Evolutionary conservation across 1,284 basidiomycete genomes (phyloP).

Genomic region (Cutaneotrichosporon sp.): DNA sequence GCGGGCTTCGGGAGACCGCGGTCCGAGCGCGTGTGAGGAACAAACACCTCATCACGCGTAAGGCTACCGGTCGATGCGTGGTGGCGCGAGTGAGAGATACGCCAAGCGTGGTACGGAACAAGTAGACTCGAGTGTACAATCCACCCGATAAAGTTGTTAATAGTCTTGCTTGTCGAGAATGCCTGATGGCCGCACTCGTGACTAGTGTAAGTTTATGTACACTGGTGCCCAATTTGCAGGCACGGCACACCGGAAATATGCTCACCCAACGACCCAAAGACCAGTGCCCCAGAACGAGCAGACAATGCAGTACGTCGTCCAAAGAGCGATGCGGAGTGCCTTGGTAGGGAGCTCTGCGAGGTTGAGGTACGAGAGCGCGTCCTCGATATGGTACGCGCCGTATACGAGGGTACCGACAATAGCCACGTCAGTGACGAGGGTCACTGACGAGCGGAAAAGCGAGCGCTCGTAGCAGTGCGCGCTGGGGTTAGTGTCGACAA

Average conservation of each 20-base stretch:
- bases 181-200: slow-evolving; percentile 88
- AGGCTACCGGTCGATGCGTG: slow-evolving; percentile 94
- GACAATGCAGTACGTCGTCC: slow-evolving; percentile 77
- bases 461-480: slow-evolving; percentile 92
- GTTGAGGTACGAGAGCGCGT: slow-evolving; percentile 36
- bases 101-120: slow-evolving; percentile 97
- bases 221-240: no score
- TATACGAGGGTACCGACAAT: slow-evolving; percentile 72
- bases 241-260: background rate
- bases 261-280: slow-evolving; percentile 76
- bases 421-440: slow-evolving; percentile 74
- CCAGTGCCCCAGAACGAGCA: slow-evolving; percentile 84
- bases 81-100: slow-evolving; percentile 93
- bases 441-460: slow-evolving; percentile 73
- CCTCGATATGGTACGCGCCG: slow-evolving; percentile 66
- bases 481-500: slow-evolving; percentile 40
- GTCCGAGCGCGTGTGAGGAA: slow-evolving; percentile 82
- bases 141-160: slow-evolving; percentile 95
- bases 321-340: slow-evolving; percentile 64
- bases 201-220: slow-evolving; percentile 33
- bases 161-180: slow-evolving; percentile 84
- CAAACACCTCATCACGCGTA: slow-evolving; percentile 94
- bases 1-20: slow-evolving; percentile 65
- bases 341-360: slow-evolving; percentile 55
- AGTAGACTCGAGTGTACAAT: slow-evolving; percentile 87